Evolutionary conservation across 495 filamentous ascomycete species (phyloP), one percentile per base, ranked within the genome.

Genomic region (Lophiostoma macrostomum): DNA sequence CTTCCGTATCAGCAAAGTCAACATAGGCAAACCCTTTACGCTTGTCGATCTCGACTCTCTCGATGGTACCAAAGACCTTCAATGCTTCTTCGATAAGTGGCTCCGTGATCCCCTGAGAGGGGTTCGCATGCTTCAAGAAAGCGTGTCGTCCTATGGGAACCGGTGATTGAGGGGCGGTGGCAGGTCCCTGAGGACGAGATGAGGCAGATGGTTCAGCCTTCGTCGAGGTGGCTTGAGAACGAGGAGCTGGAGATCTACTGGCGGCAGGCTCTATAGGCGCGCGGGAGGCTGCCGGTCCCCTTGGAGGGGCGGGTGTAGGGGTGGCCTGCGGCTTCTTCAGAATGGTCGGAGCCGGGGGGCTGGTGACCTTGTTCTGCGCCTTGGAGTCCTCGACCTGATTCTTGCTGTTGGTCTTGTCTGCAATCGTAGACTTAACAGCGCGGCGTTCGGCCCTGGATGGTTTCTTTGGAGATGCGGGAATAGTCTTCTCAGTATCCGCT

Each of bases 51-150:
- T 95, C 90, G 1, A 93, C 87, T 54, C 80, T 84, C 2, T 77
- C 76, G 27, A 95, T 78, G 5, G 79, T 58, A 14, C 90, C 90
- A 53, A 86, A 91, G 1, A 69, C 64, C 29, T 80, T 69, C 64
- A 96, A 81, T 6, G 87, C 82, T 54, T 82, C 76, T 53, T 84
- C 80, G 4, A 96, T 77, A 0, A 88, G 67, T 0, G 81, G 71
- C 58, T 95, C 90, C 0, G 88, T 95, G 31, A 96, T 86, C 14
- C 90, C 90, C 67, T 95, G 90, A 0, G 89, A 90, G 16, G 88
- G 81, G 66, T 93, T 94, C 46, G 90, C 90, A 61, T 95, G 90
- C 64, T 95, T 95, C 60, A 95, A 75, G 65, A 95, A 96, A n/a
- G 88, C 90, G 64, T 88, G 63, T 19, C 49, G 55, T 34, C 52